Evolutionary conservation across 176 grass and related monocot species (phyloP), one percentile per base, ranked within the genome.

Genomic region (Cymbopogon citratus): DNA sequence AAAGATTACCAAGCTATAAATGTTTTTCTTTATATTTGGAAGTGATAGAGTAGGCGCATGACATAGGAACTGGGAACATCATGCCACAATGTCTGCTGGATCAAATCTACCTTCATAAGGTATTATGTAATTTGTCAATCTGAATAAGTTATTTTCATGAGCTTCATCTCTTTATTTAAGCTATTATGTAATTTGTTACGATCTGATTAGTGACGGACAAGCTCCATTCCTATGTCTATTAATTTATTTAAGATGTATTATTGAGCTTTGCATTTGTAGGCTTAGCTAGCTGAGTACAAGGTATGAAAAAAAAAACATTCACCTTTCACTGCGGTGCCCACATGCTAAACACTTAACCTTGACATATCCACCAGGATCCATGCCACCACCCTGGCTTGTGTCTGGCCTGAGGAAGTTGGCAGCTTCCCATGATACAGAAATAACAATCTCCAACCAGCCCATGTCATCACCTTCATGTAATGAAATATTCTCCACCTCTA

Each of bases 321-420:
- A 99, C 96, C 96, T 99, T 88, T 99, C 96, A 45, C 79, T 89
- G 43, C 76, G 83, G 75, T 95, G 73, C 68, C 96, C 92, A 70
- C 76, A 91, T 29, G 85, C 91, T 90, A 99, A 86, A 85, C 91
- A 99, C 61, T 99, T 99, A 77, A 99, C 89, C 85, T 99, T 99
- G 24, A 99, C 90, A 85, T 93, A 91, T 67, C 87, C 92, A 73
- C 85, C 89, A 88, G 96, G 96, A 90, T 99, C 96, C 92, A 99
- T 95, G 44, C 88, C 81, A 81, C 91, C 90, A 60, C 84, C 73
- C 69, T 81, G 85, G 80, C 92, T 91, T 48, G 88, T 92, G 83
- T 99, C 96, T 86, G 92, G 90, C 61, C 88, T 89, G 80, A 99
- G 90, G 81, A 99, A 87, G 62, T 91, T 89, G 77, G 92, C 89